Evolutionary conservation across 164 flowering plant genomes (phyloP), one percentile per base, ranked within the genome.

Genomic region (Stephania japonica): DNA sequence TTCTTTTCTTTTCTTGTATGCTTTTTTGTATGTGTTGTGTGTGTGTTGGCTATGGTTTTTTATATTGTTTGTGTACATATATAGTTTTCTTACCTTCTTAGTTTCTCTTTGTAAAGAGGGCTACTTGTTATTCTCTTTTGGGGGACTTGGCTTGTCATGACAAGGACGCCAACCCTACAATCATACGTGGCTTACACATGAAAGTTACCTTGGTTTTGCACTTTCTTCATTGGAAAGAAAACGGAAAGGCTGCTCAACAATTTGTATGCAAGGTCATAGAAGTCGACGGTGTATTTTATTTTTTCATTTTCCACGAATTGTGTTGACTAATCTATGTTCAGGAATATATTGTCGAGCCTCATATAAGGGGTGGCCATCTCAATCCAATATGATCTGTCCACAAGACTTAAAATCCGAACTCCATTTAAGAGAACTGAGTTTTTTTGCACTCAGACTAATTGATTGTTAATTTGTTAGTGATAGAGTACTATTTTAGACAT

Each of bases 1-100:
- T 80, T 77, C 83, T 65, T 80, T 80, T 72, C 83, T 80, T 80
- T 78, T 27, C 83, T 78, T 80, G 83, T 75, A 42, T 73, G 73
- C 62, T 50, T 19, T 38, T 26, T 72, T 69, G 0, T 77, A 69
- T n/a, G 38, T 32, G 38, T 32, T 2, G 2, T 32, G 38, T 32
- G 38, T 32, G 53, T 16, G 25, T 21, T 59, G 23, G 64, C 25
- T 59, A 10, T 59, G 53, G 53, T 47, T 47, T 47, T 6, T n/a
- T n/a, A 19, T 19, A 59, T 6, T 16, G 21, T n/a, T 59, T 59
- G 64, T 50, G 59, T 14, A 4, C 19, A 8, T 9, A 9, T 50
- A 50, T 50, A 13, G 59, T n/a, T 59, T 59, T n/a, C 64, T 59
- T 19, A 47, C n/a, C 21, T 18, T 59, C 24, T 59, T n/a, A 0